Base-by-base conservation (phyloP, 164 flowering plant species). In the Chimonanthus salicifolius region DNA sequence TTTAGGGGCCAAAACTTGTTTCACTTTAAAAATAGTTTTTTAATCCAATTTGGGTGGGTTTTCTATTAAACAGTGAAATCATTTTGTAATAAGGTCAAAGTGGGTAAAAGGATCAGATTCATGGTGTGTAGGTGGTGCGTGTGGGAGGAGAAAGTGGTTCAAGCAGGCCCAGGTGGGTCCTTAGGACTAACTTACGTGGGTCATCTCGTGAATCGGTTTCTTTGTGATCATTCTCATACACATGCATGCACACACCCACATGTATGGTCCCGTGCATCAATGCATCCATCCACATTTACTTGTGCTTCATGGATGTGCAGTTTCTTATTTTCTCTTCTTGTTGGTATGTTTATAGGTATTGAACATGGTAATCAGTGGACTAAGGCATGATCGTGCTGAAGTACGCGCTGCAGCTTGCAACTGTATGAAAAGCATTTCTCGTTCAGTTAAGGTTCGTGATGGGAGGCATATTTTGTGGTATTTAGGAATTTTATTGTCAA, bases 401-500 rank as follows among this genome's bases (percentile, higher is more conserved):
- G 90, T 96, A 70, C 92, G 94, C 44, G 63, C 72, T 75, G 98
- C 97, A 5, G 98, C 98, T 73, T 96, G 97, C 83, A 81, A 80
- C 63, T 94, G 98, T 80, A 79, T 96, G 75, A 87, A 78, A 84
- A 86, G 83, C 75, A 82, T 92, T 74, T 84, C 95, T 76, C 95
- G 99, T 63, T 96, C 99, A 78, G 83, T 94, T 82, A 88, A 80
- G 85, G 83, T 80, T 79, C 63, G 82, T 7, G 54, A 50, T 58
- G 16, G 67, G 74, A 62, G 51, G 65, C 16, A 4, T 72, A 16
- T 2, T 46, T 71, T 71, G 18, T 74, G 60, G 74, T 68, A 10
- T 60, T 62, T 18, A 46, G 58, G 69, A 47, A 10, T 71, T 15
- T 15, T 8, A 21, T 18, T 48, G 18, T 46, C 58, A 64, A 64